These are phyloP conservation scores for Teratosphaeria destructans DNA, from an alignment of 2,329 filamentous ascomycete genomes.

Conservation along the genomic window DNA sequence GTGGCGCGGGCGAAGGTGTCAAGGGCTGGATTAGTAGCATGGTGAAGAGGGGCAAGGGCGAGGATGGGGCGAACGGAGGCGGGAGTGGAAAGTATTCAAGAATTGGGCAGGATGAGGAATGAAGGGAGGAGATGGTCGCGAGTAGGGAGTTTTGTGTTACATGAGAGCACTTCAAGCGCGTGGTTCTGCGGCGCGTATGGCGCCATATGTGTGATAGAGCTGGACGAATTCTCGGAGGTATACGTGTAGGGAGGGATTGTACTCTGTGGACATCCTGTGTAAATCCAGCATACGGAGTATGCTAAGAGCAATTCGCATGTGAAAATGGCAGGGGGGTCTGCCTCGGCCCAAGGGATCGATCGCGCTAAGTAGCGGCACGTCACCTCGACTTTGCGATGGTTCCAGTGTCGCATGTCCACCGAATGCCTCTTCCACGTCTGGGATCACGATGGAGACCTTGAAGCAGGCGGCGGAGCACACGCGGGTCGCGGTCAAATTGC, in stretches of 20 bases:
- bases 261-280: background rate
- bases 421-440: background rate
- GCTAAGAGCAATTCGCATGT: background rate
- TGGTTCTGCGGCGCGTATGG: background rate
- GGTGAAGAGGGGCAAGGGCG: conserved; percentile 44
- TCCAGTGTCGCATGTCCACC: background rate
- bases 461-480: conserved; percentile 19
- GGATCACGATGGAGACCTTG: conserved; percentile 17
- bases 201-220: too few relatives aligned
- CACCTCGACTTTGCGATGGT: background rate
- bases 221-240: too few relatives aligned
- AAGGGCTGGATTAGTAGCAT: conserved; percentile 61
- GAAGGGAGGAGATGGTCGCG: background rate
- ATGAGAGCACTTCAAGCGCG: background rate
- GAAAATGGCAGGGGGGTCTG: background rate
- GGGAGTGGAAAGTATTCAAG: conserved; percentile 34
- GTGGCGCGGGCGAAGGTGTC: conserved; percentile 43
- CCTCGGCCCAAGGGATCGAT: background rate
- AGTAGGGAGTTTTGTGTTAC: background rate
- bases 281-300: background rate
- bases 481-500: conserved; percentile 19
- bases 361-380: background rate
- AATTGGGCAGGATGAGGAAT: conserved; percentile 31
- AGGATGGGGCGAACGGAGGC: conserved; percentile 22
- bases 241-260: background rate